Percentiles rank a stretch among this genome's conserved stretches.
Evolutionary conservation across 805 yeast genomes (phyloP).

Genomic region (Saccharomycopsis microspora): DNA sequence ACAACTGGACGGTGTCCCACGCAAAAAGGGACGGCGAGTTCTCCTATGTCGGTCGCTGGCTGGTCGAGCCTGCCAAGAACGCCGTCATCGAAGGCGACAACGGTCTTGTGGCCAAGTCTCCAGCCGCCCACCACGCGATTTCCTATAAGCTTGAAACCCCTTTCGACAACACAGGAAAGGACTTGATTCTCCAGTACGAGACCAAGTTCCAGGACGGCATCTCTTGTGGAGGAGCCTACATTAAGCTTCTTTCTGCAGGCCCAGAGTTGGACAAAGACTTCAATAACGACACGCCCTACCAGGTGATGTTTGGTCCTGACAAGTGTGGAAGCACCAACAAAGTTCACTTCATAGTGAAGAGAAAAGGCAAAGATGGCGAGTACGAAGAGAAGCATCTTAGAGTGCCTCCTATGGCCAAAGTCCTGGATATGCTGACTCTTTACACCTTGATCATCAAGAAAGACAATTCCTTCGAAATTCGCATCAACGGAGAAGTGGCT

Average conservation of each 20-base stretch:
- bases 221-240: conserved; percentile 82
- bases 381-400: conserved; percentile 59
- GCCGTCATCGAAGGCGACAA: conserved; percentile 56
- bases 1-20: conserved; percentile 52
- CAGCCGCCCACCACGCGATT: conserved; percentile 78
- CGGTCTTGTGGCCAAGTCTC: conserved; percentile 66
- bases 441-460: conserved; percentile 69
- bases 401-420: conserved; percentile 56
- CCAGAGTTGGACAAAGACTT: conserved; percentile 35
- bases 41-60: conserved; percentile 67
- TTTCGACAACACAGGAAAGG: conserved; percentile 47
- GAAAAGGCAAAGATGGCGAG: conserved; percentile 40
- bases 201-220: conserved; percentile 73
- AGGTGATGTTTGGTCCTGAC: conserved; percentile 92
- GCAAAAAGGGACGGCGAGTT: conserved; percentile 41
- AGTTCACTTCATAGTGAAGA: conserved; percentile 63
- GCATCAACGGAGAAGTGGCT: conserved; percentile 69
- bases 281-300: conserved; percentile 59
- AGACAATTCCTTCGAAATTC: conserved; percentile 61
- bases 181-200: conserved; percentile 82
- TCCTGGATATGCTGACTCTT: conserved; percentile 45
- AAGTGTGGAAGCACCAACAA: conserved; percentile 73
- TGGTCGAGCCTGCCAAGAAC: conserved; percentile 46
- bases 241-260: conserved; percentile 51
- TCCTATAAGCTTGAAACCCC: conserved; percentile 46